Base-by-base conservation (phyloP, 495 filamentous ascomycete species). In the Sporormia fimetaria region DNA sequence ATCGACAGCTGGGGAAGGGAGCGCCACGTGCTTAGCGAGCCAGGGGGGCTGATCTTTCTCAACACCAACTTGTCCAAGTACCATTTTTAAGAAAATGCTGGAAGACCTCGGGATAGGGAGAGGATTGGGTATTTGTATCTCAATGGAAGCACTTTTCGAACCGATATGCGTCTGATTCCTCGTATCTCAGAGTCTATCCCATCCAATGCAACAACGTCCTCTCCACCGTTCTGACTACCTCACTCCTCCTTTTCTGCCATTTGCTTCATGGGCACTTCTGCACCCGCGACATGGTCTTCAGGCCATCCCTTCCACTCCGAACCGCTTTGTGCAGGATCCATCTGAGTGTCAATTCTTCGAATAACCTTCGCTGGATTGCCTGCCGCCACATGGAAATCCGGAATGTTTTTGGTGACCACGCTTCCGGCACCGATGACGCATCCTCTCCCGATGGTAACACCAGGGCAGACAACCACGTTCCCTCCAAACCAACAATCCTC, bases 401-500 rank as follows among this genome's bases (percentile, higher is more conserved):
- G 43, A 16, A 64, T 57, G 40, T 57, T 51, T 51, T 81, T 94
- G 1, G 83, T 92, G 8, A 94, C 87, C 14, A 94, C 84, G 58
- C 80, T 84, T 0, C 83, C 85, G n/a, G 87, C 85, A 0, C 83
- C 87, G 51, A 94, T 68, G 0, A 78, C 78, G 12, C 71, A 72
- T 0, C 85, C 80, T 47, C 71, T 79, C 0, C 87, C 87, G 44
- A 94, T 78, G 5, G 67, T 87, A 17, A 95, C 82, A 0, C 87
- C 87, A 0, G 83, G 76, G 12, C 82, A 58, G 5, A 95, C 66
- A 26, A 69, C 71, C 6, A 81, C 83, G 56, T 79, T 79, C 0
- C 87, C 87, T 0, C 81, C 84, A 18, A 95, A 57, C 87, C 87
- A 95, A 49, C 83, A 90, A 58, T 94, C 87, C 51, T 92, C 82